Conservation (phyloP, 2,329 filamentous ascomycete species). For the Metarhizium rileyi region DNA sequence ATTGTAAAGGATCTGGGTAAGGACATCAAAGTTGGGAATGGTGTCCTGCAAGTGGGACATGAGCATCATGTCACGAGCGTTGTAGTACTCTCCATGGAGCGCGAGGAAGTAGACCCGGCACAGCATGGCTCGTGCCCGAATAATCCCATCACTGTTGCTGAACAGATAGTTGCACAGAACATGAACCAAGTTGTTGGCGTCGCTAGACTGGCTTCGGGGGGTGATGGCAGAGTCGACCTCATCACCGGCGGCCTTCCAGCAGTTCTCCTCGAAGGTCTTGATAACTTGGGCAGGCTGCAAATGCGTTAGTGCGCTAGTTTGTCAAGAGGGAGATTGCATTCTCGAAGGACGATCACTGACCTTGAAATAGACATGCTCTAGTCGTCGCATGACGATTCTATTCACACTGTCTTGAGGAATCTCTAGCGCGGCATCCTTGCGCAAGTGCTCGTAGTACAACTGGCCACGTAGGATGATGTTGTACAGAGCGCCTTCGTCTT, state of each 20-base stretch:
- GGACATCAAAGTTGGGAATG: slow-evolving; percentile 92
- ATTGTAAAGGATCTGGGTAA: slow-evolving; percentile 98
- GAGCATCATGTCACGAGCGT: slow-evolving; percentile 96
- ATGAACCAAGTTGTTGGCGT: slow-evolving; percentile 69
- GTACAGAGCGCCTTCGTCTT: slow-evolving; percentile 85
- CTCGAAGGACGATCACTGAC: slow-evolving; percentile 23
- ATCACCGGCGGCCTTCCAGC: slow-evolving; percentile 71
- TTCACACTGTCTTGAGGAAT: slow-evolving; percentile 81
- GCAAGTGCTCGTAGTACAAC: slow-evolving; percentile 78
- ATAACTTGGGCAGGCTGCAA: slow-evolving; percentile 74
- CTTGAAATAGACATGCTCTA: slow-evolving; percentile 99
- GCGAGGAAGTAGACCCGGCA: slow-evolving; percentile 98
- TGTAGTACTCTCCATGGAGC: slow-evolving; percentile 96
- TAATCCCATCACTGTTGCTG: slow-evolving; percentile 87
- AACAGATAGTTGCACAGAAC: slow-evolving; percentile 93
- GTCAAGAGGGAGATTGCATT: background rate
- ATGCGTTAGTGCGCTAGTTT: background rate
- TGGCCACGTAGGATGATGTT: slow-evolving; percentile 82
- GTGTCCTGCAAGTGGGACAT: slow-evolving; percentile 99
- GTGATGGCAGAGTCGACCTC: slow-evolving; percentile 71
- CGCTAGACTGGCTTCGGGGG: slow-evolving; percentile 55
- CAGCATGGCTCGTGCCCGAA: slow-evolving; percentile 91
- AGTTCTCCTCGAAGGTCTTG: slow-evolving; percentile 86
- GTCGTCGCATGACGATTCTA: slow-evolving; percentile 81
- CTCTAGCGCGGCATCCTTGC: slow-evolving; percentile 59